Evolutionary conservation across 352 stramenopile genomes (phyloP).

Genomic region (Phytopythium oedochilum): DNA sequence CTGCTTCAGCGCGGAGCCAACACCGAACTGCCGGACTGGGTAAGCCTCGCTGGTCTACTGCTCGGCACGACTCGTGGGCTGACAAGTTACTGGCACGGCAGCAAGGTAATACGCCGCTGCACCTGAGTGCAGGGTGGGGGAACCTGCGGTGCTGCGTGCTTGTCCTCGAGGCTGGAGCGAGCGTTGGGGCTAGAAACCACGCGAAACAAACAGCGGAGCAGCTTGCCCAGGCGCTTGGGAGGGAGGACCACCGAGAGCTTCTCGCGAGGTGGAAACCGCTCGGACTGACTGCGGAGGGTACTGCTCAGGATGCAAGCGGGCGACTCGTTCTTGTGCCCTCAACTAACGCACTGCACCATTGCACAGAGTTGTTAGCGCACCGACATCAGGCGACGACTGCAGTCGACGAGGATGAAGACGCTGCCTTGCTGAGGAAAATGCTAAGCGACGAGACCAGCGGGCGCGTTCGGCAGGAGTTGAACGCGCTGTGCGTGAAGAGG

Average conservation of each 20-base stretch:
- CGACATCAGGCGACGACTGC: neutral
- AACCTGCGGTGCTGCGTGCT: conserved; percentile 47
- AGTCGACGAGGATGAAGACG: neutral
- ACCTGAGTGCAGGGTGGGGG: conserved; percentile 67
- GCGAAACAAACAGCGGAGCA: conserved; percentile 31
- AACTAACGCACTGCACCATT: neutral
- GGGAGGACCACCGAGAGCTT: conserved; percentile 29
- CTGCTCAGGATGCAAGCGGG: neutral
- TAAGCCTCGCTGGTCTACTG: conserved; percentile 9
- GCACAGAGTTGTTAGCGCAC: neutral
- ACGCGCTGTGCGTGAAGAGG: conserved; percentile 48
- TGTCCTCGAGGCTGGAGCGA: conserved; percentile 46
- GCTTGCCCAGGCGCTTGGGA: conserved; percentile 28
- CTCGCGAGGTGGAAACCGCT: conserved; percentile 50
- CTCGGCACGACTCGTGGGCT: neutral
- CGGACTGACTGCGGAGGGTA: conserved; percentile 33
- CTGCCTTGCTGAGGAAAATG: conserved; percentile 6
- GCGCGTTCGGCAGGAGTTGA: conserved; percentile 36
- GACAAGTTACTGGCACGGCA: conserved; percentile 8
- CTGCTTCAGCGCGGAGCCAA: conserved; percentile 43
- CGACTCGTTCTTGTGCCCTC: neutral
- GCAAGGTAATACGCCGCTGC: conserved; percentile 62
- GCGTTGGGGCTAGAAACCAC: conserved; percentile 22
- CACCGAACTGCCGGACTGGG: conserved; percentile 38
- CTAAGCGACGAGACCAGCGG: conserved; percentile 28